These are phyloP conservation scores for Rhodotorula diobovata DNA, from an alignment of 768 basidiomycete species.

Conservation along the genomic window DNA sequence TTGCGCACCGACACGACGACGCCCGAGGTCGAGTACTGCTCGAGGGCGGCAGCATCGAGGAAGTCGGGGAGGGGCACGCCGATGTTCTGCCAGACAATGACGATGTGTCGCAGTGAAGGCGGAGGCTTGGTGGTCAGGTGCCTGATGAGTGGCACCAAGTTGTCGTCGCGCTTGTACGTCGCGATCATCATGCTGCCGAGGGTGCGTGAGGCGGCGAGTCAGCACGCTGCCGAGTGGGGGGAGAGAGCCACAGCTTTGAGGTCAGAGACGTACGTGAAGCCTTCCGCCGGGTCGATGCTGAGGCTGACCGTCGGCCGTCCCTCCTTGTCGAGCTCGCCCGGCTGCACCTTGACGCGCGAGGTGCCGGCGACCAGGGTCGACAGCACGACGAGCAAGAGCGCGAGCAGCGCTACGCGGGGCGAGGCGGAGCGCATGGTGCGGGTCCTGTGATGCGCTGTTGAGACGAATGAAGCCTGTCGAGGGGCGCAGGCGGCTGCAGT, in stretches of 20 bases:
- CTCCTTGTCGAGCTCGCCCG: neutral
- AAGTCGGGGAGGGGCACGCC: conserved; percentile 23
- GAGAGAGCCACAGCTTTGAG: too few relatives aligned
- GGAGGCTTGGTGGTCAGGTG: conserved; percentile 33
- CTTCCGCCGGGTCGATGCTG: conserved; percentile 16
- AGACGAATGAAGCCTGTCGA: too few relatives aligned
- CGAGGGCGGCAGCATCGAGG: conserved; percentile 24
- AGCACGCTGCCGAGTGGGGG: neutral
- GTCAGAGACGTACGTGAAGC: conserved; percentile 31
- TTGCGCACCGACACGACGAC: conserved; percentile 28
- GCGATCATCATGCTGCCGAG: conserved; percentile 34
- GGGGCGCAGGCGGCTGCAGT: too few relatives aligned
- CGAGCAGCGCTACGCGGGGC: neutral
- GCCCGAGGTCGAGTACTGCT: conserved; percentile 10
- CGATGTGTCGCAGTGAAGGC: conserved; percentile 30
- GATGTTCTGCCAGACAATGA: conserved; percentile 40
- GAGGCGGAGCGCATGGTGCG: neutral
- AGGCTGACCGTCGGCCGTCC: neutral
- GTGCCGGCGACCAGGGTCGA: neutral
- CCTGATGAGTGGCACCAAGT: conserved; percentile 23
- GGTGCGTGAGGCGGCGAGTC: neutral
- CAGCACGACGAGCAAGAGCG: neutral
- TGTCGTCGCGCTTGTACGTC: conserved; percentile 33
- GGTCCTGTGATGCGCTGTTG: too few relatives aligned
- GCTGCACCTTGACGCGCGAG: neutral